phyloP scores from a whole-genome alignment of 1,284 basidiomycete genomes.

The Wolfiporia cocos region DNA sequence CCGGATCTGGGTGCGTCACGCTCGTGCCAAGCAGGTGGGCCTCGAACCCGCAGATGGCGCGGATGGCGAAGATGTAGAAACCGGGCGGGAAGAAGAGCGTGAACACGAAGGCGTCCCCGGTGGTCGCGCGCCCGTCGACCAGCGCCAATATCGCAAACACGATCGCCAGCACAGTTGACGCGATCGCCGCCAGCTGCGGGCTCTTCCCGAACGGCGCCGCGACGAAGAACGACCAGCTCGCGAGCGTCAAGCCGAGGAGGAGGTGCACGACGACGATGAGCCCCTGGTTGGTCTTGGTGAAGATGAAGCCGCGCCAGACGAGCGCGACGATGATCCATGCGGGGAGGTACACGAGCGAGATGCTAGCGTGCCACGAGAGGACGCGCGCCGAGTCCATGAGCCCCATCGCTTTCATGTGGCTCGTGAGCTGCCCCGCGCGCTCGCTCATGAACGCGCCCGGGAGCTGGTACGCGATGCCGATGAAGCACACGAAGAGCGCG shows the following conservation, averaged over 20 bases:
- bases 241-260: conserved; percentile 59
- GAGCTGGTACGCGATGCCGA: conserved; percentile 69
- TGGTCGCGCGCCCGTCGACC: conserved; percentile 40
- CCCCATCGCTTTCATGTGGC: conserved; percentile 73
- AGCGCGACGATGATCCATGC: conserved; percentile 63
- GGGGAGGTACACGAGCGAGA: conserved; percentile 50
- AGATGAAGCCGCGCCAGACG: conserved; percentile 62
- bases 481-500: conserved; percentile 60
- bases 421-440: conserved; percentile 51
- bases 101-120: conserved; percentile 50
- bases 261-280: conserved; percentile 63
- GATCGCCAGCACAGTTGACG: conserved; percentile 59
- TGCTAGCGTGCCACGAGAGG: conserved; percentile 60
- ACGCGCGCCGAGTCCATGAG: conserved; percentile 61
- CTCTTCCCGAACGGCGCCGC: conserved; percentile 65
- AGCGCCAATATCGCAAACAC: conserved; percentile 67
- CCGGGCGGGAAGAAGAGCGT: conserved; percentile 70
- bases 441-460: conserved; percentile 62
- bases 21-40: conserved; percentile 46
- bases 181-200: conserved; percentile 68
- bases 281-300: conserved; percentile 52
- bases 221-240: conserved; percentile 67
- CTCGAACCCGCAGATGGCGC: conserved; percentile 65
- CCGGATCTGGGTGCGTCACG: conserved; percentile 50
- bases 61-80: conserved; percentile 69